These are phyloP conservation scores for Tetrahymena borealis DNA, from an alignment of 73 alveolate species.

Conservation along the genomic window DNA sequence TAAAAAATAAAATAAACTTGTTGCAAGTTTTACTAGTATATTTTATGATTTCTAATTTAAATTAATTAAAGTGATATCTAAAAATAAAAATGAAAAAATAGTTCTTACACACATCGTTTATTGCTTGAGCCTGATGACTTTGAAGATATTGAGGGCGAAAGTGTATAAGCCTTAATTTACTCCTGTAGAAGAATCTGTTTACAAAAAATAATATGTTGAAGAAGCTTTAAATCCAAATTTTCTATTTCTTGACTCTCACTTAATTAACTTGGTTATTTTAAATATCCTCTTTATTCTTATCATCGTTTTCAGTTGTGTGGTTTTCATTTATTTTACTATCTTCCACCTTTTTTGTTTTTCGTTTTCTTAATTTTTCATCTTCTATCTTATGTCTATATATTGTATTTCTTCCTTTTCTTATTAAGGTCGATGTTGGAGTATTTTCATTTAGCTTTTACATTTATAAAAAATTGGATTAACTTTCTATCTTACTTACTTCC, in stretches of 20 bases:
- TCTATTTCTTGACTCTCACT: background rate
- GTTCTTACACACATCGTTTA: background rate
- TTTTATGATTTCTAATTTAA: too few relatives aligned
- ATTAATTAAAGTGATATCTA: too few relatives aligned
- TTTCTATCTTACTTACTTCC: too few relatives aligned
- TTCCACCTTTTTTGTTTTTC: background rate
- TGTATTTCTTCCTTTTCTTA: background rate
- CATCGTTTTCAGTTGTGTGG: background rate
- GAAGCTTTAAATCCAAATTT: background rate
- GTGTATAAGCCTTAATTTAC: background rate
- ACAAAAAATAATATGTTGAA: background rate
- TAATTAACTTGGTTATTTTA: background rate
- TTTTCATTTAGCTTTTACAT: background rate
- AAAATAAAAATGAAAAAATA: background rate
- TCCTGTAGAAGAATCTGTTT: background rate
- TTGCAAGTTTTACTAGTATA: too few relatives aligned
- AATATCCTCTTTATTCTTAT: background rate
- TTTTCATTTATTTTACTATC: background rate
- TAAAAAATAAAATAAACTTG: too few relatives aligned
- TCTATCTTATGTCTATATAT: background rate
- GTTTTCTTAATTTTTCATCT: background rate
- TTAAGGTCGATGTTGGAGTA: background rate
- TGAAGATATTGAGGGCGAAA: background rate
- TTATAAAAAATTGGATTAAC: background rate
- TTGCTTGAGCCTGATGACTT: background rate